Conservation (phyloP, 208 protist genomes). For the Wallacemonas rigidus region DNA sequence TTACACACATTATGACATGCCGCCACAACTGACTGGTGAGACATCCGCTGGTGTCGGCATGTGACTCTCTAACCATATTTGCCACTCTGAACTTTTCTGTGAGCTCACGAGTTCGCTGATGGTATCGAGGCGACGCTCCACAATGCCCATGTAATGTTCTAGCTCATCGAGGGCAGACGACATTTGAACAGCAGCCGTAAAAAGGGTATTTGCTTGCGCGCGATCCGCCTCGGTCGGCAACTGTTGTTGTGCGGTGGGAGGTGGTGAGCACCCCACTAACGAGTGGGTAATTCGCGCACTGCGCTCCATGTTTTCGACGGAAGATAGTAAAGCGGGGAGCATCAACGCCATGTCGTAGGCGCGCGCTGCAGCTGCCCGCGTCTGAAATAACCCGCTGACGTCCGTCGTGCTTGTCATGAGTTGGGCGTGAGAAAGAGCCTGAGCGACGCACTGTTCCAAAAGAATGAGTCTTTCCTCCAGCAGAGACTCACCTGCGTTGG, state of each 20-base stretch:
- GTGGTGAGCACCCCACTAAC: background rate
- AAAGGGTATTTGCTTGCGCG: background rate
- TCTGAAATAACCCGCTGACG: background rate
- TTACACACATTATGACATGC: too few species aligned
- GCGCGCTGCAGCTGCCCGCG: background rate
- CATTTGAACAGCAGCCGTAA: slow-evolving; percentile 1
- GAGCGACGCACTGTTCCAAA: slow-evolving; percentile 20
- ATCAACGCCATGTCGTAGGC: background rate
- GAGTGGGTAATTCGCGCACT: background rate
- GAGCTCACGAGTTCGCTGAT: background rate
- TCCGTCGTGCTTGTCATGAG: too few species aligned
- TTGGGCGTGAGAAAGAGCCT: slow-evolving; percentile 16
- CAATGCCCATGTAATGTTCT: background rate
- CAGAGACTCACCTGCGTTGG: background rate
- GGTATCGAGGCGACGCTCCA: background rate
- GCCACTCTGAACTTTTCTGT: background rate
- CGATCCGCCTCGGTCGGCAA: background rate
- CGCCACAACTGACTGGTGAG: too few species aligned
- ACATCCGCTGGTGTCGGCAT: too few species aligned
- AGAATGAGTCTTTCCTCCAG: slow-evolving; percentile 1
- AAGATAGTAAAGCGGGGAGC: background rate
- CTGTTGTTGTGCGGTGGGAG: background rate
- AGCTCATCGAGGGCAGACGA: slow-evolving; percentile 2
- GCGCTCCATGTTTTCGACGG: background rate
- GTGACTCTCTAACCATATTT: background rate